A percentile compares a stretch with the other conserved stretches of the same genome.
These are phyloP conservation scores for Ophiocordyceps camponoti-floridani DNA, from an alignment of 2,329 filamentous ascomycete species.

Conservation along the genomic window DNA sequence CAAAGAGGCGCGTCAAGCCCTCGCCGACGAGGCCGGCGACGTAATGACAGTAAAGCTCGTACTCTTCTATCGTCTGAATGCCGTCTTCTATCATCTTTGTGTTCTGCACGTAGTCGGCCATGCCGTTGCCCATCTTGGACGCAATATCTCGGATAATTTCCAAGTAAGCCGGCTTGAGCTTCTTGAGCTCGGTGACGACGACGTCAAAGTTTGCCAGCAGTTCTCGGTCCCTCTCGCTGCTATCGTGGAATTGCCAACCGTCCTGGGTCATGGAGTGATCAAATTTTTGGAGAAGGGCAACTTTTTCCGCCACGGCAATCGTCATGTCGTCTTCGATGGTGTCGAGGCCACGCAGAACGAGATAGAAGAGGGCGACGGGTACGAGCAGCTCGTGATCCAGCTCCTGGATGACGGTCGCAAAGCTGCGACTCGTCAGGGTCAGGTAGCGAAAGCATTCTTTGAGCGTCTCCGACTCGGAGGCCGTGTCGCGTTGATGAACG, in stretches of 20 bases:
- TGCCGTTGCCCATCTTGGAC: conserved; percentile 89
- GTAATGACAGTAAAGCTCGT: conserved; percentile 95
- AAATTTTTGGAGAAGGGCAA: conserved; percentile 72
- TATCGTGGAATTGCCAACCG: conserved; percentile 80
- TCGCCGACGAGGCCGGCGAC: conserved; percentile 97
- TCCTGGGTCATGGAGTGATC: conserved; percentile 61
- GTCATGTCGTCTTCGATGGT: conserved; percentile 99
- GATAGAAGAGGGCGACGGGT: conserved; percentile 81
- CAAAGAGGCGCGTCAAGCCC: conserved; percentile 77
- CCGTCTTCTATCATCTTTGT: conserved; percentile 65
- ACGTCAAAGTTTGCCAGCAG: conserved; percentile 84
- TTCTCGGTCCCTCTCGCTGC: conserved; percentile 86
- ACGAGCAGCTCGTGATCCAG: conserved; percentile 86
- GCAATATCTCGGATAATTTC: conserved; percentile 86
- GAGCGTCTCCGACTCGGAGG: conserved; percentile 56
- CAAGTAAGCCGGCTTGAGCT: conserved; percentile 69
- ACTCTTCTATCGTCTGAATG: conserved; percentile 70
- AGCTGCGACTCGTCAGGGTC: conserved; percentile 79
- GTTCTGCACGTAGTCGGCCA: conserved; percentile 88
- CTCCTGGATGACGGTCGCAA: conserved; percentile 84
- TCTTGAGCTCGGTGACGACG: conserved; percentile 72
- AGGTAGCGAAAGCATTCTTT: conserved; percentile 76
- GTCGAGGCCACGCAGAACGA: conserved; percentile 78
- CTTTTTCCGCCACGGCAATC: conserved; percentile 62
- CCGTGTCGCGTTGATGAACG: conserved; percentile 64